Evolutionary conservation across 306 rosid species (phyloP), one percentile per base, ranked within the genome.

Genomic region (Gynostemma pentaphyllum): DNA sequence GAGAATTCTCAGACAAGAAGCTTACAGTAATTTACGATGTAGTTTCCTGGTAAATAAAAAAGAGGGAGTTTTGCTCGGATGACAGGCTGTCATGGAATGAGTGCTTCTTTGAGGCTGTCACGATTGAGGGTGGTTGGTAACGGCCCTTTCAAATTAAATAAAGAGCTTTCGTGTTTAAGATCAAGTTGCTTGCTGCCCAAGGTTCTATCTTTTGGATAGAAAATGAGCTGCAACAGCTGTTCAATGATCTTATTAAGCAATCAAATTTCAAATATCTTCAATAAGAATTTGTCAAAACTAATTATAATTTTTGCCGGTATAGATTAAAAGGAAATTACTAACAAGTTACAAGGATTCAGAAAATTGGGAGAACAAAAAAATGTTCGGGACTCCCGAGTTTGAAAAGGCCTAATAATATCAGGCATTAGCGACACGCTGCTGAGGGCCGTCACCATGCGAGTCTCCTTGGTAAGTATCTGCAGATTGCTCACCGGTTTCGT

Each of bases 351-450:
- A 34, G 63, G 6, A 30, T 56, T 16, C 15, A 56, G 45, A 56
- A 56, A 32, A 32, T 32, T 26, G 10, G 13, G 16, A 56, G 39
- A 34, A 56, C 15, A 11, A 56, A 16, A 16, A 40, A 5, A 32
- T 1, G 63, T 45, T 56, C 19, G 44, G 44, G 32, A 19, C 45
- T 56, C 63, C 5, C 10, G 19, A 18, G 63, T 26, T 76, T 51
- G 16, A n/a, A 51, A 36, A 12, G 56, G 19, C 28, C 22, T 30
- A 3, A 28, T 30, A 11, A 64, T 51, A 45, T 68, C 67, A 79
- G 30, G 68, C 46, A 40, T 68, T 75, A 47, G 84, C 84, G 52
- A 75, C 85, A 65, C 72, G n/a, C 52, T 62, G 82, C 68, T 75
- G 70, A 0, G 64, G n/a, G 41, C 54, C 39, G 4, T 37, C 78